Percentiles rank a stretch among this genome's conserved stretches.
These are phyloP conservation scores for Echinochloa phyllopogon DNA, from an alignment of 176 grass and related monocot genomes.

Conservation along the genomic window DNA sequence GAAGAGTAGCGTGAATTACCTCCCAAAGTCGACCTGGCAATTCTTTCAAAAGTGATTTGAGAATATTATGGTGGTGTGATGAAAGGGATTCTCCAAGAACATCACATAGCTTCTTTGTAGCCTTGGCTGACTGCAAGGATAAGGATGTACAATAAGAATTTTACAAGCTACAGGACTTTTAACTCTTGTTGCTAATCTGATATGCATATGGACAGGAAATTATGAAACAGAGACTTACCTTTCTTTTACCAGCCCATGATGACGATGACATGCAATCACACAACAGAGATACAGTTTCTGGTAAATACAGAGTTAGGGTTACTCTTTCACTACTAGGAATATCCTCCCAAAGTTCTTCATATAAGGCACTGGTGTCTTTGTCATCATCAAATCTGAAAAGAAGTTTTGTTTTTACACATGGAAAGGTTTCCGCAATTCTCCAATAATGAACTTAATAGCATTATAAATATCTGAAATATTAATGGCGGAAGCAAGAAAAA, in stretches of 20 bases:
- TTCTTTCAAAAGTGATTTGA: conserved; percentile 86
- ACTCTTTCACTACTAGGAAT: conserved; percentile 93
- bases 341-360: conserved; percentile 96
- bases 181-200: conserved; percentile 7
- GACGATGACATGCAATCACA: conserved; percentile 85
- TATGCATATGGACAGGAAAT: conserved; percentile 37
- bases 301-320: conserved; percentile 82
- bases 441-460: conserved; percentile 10
- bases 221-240: conserved; percentile 57
- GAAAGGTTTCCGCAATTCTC: conserved; percentile 31
- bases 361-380: conserved; percentile 81
- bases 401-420: conserved; percentile 39
- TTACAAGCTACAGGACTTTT: conserved; percentile 28
- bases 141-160: conserved; percentile 35
- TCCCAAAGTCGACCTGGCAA: conserved; percentile 93
- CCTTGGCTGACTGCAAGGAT: conserved; percentile 87
- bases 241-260: conserved; percentile 95
- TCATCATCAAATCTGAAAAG: conserved; percentile 92
- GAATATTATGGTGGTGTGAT: conserved; percentile 67
- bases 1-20: conserved; percentile 49
- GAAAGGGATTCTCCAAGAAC: conserved; percentile 77
- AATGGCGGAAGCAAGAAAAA: conserved; percentile 32
- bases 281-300: conserved; percentile 79
- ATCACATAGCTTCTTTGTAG: conserved; percentile 80
- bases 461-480: conserved; percentile 36